Conservation (phyloP, 352 stramenopile species). For the Phytophthora uliginosa region DNA sequence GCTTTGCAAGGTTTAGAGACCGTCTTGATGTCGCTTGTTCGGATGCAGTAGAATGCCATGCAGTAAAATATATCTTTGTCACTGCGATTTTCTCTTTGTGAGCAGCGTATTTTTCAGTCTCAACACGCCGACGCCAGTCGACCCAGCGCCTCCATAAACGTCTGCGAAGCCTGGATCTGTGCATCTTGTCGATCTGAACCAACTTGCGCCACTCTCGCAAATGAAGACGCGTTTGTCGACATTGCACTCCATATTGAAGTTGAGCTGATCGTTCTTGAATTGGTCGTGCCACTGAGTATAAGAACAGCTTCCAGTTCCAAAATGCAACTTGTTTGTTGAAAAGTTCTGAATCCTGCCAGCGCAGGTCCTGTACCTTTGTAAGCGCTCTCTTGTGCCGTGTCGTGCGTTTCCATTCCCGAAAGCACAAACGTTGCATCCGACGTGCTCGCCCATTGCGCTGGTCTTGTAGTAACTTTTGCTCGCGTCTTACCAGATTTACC, state of each 20-base stretch:
- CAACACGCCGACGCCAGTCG: slow-evolving; percentile 21
- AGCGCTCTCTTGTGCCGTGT: slow-evolving; percentile 34
- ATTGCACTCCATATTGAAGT: slow-evolving; percentile 18
- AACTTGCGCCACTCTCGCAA: slow-evolving; percentile 48
- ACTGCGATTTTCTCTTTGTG: slow-evolving; percentile 29
- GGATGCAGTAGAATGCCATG: slow-evolving; percentile 51
- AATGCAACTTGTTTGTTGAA: slow-evolving; percentile 38
- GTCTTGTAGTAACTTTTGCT: slow-evolving; percentile 18
- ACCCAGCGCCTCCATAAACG: slow-evolving; percentile 55
- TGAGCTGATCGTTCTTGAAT: slow-evolving; percentile 17
- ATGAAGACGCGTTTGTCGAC: slow-evolving; percentile 2
- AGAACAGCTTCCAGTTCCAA: slow-evolving; percentile 65
- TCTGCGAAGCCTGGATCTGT: slow-evolving; percentile 26
- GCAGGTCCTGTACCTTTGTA: slow-evolving; percentile 24
- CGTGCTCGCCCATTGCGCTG: slow-evolving; percentile 18
- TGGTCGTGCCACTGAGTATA: slow-evolving; percentile 49
- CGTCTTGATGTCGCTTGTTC: slow-evolving; percentile 50
- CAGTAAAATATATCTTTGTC: slow-evolving; percentile 44
- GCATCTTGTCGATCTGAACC: slow-evolving; percentile 29
- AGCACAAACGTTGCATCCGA: slow-evolving; percentile 25
- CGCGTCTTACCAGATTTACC: slow-evolving; percentile 19
- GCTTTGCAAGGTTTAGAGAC: slow-evolving; percentile 60
- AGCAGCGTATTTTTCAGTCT: slow-evolving; percentile 27
- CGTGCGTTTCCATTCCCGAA: slow-evolving; percentile 40
- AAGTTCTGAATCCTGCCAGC: slow-evolving; percentile 29